phyloP scores from a whole-genome alignment of 352 stramenopile species.

The Pythium oligandrum region DNA sequence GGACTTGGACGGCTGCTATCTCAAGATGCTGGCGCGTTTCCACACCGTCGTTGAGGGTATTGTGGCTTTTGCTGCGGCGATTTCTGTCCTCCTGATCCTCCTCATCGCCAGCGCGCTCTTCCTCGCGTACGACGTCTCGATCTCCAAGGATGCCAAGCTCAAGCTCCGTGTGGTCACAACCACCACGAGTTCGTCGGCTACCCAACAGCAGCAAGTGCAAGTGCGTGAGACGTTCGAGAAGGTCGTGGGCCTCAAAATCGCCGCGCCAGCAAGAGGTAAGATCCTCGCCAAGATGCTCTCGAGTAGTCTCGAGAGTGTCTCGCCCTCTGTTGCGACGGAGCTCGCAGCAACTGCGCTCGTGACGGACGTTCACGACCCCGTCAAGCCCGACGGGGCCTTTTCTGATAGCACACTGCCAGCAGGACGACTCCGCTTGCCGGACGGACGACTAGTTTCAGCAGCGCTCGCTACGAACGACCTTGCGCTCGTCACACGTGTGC shows the following conservation, averaged over 20 bases:
- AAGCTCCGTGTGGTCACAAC: conserved; percentile 44
- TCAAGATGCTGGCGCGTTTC: conserved; percentile 48
- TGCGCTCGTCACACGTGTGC: conserved; percentile 26
- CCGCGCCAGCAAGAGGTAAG: conserved; percentile 56
- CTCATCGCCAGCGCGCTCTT: conserved; percentile 40
- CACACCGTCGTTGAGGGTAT: conserved; percentile 34
- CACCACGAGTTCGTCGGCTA: conserved; percentile 2
- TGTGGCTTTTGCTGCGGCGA: conserved; percentile 29
- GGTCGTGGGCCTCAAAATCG: conserved; percentile 68
- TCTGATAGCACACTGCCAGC: too few species aligned
- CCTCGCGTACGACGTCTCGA: conserved; percentile 49
- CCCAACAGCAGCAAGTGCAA: conserved; percentile 9
- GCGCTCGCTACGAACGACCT: neutral
- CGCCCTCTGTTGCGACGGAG: conserved; percentile 40
- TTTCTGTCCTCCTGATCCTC: conserved; percentile 35
- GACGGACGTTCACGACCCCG: neutral
- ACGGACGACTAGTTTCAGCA: neutral
- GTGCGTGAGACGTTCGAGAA: conserved; percentile 61
- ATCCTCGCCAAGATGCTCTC: conserved; percentile 56
- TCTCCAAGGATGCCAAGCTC: conserved; percentile 66
- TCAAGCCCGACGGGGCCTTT: conserved; percentile 4
- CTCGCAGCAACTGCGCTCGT: conserved; percentile 22
- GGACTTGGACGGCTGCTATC: conserved; percentile 47
- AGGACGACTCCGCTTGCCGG: neutral
- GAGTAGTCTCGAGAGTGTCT: conserved; percentile 49